Evolutionary conservation across 2,329 filamentous ascomycete species (phyloP), one percentile per base, ranked within the genome.

Genomic region (Aplosporella prunicola): DNA sequence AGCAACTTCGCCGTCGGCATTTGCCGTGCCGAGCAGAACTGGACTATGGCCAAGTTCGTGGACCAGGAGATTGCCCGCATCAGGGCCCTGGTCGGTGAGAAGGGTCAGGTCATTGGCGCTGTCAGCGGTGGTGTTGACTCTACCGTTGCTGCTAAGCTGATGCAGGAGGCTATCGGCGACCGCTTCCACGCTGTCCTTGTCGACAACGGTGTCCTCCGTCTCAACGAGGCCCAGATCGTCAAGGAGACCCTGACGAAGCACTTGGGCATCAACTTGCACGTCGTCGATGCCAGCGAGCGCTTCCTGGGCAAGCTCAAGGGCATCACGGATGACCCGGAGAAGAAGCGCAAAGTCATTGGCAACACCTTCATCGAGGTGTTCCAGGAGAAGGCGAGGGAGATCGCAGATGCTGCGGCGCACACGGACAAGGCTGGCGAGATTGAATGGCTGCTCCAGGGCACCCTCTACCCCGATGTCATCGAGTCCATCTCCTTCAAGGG

Each of bases 261-360:
- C 47, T 74, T 96, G 1, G 84, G 84, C 2, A 93, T 96, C 60
- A 91, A 94, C 60, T 69, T 96, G 3, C 93, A 84, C 0, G 80
- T 96, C 18, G 76, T 93, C 2, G 82, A 96, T 55, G 87, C 77
- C 0, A 72, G 73, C 8, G 70, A 93, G 43, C 66, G 74, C 17
- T 96, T 96, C 68, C 68, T 95, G n/a, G 64, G 66, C 20, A 71
- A 78, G 16, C 76, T 96, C 1, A 73, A 76, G 46, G 89, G 86
- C 13, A 75, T 94, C 17, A 67, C 64, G 0, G 85, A 66, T 35
- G 66, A 83, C 40, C 88, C 89, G 0, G 88, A 96, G 63, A 74
- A 74, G 55, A 95, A 94, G 71, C 73, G 88, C 39, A 94, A 93
- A 65, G 79, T 95, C 50, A 95, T 95, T 44, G 88, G 87, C 39